These are phyloP conservation scores for Aureobasidium sp. DNA, from an alignment of 2,329 filamentous ascomycete genomes.

Conservation along the genomic window DNA sequence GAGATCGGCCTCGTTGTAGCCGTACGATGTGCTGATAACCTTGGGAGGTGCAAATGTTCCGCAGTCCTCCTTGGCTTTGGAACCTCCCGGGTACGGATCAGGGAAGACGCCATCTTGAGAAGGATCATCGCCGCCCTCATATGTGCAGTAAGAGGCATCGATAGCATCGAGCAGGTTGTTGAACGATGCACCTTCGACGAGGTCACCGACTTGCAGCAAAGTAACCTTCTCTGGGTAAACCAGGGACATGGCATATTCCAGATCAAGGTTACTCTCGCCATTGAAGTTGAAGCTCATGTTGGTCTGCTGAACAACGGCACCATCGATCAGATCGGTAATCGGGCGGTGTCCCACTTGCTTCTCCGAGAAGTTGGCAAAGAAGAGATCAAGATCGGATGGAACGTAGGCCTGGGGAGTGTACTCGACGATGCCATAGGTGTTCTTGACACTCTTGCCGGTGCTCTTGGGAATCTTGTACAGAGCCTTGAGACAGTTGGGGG, in stretches of 20 bases:
- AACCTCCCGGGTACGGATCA: slow-evolving; percentile 24
- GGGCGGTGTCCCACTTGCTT: slow-evolving; percentile 24
- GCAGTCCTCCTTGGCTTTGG: slow-evolving; percentile 37
- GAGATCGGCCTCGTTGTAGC: slow-evolving; percentile 44
- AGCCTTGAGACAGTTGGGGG: slow-evolving; percentile 42
- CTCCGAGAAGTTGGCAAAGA: slow-evolving; percentile 29
- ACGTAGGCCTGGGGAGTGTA: slow-evolving; percentile 44
- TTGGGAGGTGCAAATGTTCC: slow-evolving; percentile 40
- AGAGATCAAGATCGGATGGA: slow-evolving; percentile 26
- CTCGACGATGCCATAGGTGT: slow-evolving; percentile 46
- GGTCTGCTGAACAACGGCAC: slow-evolving; percentile 33
- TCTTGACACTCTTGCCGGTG: slow-evolving; percentile 34
- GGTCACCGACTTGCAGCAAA: slow-evolving; percentile 39
- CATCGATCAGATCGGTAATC: slow-evolving; percentile 25
- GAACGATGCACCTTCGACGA: slow-evolving; percentile 28
- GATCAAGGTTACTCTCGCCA: slow-evolving; percentile 45
- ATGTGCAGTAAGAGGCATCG: slow-evolving; percentile 37
- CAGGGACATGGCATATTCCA: slow-evolving; percentile 46
- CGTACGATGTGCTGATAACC: slow-evolving; percentile 48
- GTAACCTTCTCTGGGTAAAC: slow-evolving; percentile 44
- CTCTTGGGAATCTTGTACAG: slow-evolving; percentile 29
- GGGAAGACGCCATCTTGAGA: slow-evolving; percentile 32
- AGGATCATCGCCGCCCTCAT: slow-evolving; percentile 33
- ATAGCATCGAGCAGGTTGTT: slow-evolving; percentile 37
- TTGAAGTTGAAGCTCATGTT: slow-evolving; percentile 30